Evolutionary conservation across 2,329 filamentous ascomycete genomes (phyloP), one percentile per base, ranked within the genome.

Genomic region (Arthrobotrys sinensis): DNA sequence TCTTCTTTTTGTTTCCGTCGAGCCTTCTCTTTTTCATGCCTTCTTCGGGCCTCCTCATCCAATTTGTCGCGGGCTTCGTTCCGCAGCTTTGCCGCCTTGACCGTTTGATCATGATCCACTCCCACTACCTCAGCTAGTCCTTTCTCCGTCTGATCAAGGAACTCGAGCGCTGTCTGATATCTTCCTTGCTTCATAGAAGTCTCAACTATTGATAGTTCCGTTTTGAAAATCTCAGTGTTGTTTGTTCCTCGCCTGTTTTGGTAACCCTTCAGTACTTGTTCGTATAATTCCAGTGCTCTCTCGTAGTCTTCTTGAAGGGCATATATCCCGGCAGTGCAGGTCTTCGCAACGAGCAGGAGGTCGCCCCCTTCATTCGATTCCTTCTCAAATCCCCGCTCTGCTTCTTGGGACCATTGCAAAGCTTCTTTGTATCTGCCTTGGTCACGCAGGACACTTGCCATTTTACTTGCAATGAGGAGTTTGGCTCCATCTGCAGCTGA

Each of bases 251-350:
- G 10, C 14, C 10, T 53, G 4, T 43, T 40, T 19, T 53, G 19
- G 7, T 64, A 71, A 2, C 14, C 34, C 14, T 19, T 34, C 19
- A 71, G 11, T 5, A 53, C 55, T 24, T 71, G 19, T 28, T 21
- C 28, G n/a, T 71, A 64, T n/a, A 71, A 21, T 4, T 12, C n/a
- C 5, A 71, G 57, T 10, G 68, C 68, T 6, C 10, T 24, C 14
- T 45, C n/a, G 21, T 64, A 64, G 8, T 71, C 19, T 38, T 16
- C 57, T 3, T 71, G 43, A 7, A 43, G 7, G 21, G 48, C 45
- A 36, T 53, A 45, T 64, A 71, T 64, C 12, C 36, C 45, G 10
- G 68, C 68, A 19, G 38, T n/a, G 14, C 55, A 71, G 1, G 14
- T 8, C 36, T 71, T 71, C 8, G 34, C 45, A 2, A 40, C n/a